Conservation (phyloP, 371 early-diverging fungal genomes). For the Parasitella parasitica region DNA sequence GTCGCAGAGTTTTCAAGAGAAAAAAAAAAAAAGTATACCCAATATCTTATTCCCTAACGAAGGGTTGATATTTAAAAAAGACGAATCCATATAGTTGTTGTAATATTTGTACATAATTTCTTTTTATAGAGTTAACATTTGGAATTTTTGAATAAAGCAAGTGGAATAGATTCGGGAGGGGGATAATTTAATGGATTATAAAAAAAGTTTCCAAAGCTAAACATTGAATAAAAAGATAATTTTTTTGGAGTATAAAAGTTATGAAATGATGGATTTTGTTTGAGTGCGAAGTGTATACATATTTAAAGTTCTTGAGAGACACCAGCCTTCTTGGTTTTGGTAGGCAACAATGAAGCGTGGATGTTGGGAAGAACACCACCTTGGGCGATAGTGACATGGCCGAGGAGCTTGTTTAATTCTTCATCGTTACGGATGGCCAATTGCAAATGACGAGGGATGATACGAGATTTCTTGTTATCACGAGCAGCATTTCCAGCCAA, state of each 20-base stretch:
- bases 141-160: neutral
- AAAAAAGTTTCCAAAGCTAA: neutral
- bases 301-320: slow-evolving; percentile 50
- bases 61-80: too few species aligned
- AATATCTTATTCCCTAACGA: too few species aligned
- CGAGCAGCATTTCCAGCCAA: slow-evolving; percentile 95
- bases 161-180: slow-evolving; percentile 1
- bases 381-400: slow-evolving; percentile 85
- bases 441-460: slow-evolving; percentile 89
- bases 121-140: neutral
- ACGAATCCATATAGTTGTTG: neutral
- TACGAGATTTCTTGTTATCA: slow-evolving; percentile 95
- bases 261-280: neutral
- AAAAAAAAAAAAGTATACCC: too few species aligned
- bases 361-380: slow-evolving; percentile 91
- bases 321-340: slow-evolving; percentile 74
- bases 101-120: slow-evolving; percentile 1
- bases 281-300: neutral
- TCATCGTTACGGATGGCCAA: slow-evolving; percentile 96
- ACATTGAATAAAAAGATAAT: neutral
- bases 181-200: neutral
- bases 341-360: slow-evolving; percentile 70
- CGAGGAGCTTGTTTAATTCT: slow-evolving; percentile 94
- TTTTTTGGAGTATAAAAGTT: neutral
- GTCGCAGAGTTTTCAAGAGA: too few species aligned